A percentile compares a stretch with the other conserved stretches of the same genome.
Evolutionary conservation across 306 rosid genomes (phyloP).

Genomic region (Hippophae gyantsensis): DNA sequence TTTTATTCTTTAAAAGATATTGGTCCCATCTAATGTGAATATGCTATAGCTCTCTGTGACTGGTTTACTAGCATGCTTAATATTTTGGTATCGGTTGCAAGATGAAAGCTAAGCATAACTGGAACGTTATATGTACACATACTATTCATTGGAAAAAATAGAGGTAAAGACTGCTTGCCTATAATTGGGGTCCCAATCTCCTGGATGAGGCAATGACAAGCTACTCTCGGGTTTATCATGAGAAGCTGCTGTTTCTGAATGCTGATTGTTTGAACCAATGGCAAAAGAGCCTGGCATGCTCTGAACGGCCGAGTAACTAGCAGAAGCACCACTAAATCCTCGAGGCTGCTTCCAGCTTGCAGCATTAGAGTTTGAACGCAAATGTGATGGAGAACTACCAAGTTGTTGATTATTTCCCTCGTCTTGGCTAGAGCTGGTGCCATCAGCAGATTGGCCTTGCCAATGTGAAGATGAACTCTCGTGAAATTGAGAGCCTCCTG

Average conservation of each 20-base stretch:
- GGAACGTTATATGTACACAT: too few relatives aligned
- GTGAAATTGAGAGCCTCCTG: conserved; percentile 70
- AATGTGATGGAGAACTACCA: conserved; percentile 65
- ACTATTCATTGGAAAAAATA: too few relatives aligned
- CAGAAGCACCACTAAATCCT: conserved; percentile 44
- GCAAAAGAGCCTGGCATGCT: conserved; percentile 38
- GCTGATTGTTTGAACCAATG: conserved; percentile 39
- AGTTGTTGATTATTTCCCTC: conserved; percentile 63
- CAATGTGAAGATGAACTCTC: conserved; percentile 64
- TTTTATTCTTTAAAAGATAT: too few relatives aligned
- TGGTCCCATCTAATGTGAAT: too few relatives aligned
- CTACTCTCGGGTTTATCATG: conserved; percentile 51
- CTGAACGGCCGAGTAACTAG: conserved; percentile 44
- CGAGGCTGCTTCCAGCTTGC: conserved; percentile 68
- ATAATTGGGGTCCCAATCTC: conserved; percentile 98
- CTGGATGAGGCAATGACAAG: conserved; percentile 77
- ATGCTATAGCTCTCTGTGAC: too few relatives aligned
- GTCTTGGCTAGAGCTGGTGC: conserved; percentile 38
- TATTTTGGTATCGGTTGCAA: too few relatives aligned
- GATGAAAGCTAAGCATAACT: too few relatives aligned
- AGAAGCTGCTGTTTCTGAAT: conserved; percentile 32
- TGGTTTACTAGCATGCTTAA: too few relatives aligned
- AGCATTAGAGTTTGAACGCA: conserved; percentile 46
- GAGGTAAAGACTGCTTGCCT: conserved; percentile 40
- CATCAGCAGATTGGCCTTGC: conserved; percentile 65